These are phyloP conservation scores for Rosa multiflora DNA, from an alignment of 306 rosid genomes.

Conservation along the genomic window DNA sequence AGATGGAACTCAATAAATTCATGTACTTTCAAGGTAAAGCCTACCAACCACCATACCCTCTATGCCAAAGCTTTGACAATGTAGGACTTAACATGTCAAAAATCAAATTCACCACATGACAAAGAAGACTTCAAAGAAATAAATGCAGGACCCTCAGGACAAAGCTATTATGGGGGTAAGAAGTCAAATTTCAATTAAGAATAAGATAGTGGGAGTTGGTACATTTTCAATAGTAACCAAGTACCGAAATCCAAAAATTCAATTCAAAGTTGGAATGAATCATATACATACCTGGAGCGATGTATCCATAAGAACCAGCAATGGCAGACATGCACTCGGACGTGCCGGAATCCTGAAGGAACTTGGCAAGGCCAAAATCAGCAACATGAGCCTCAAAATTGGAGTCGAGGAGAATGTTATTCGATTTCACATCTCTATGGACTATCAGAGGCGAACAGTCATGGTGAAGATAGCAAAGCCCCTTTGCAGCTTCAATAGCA, in stretches of 20 bases:
- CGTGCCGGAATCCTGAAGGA: conserved; percentile 95
- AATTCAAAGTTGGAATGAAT: conserved; percentile 15
- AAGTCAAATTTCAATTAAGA: conserved; percentile 30
- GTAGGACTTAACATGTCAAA: conserved; percentile 3
- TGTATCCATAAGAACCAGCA: conserved; percentile 98
- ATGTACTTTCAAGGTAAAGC: conserved; percentile 14
- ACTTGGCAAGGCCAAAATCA: conserved; percentile 98
- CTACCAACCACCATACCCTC: conserved; percentile 30
- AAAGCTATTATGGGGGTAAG: conserved; percentile 30
- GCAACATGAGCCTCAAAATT: conserved; percentile 94
- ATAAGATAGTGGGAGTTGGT: conserved; percentile 21
- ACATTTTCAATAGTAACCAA: conserved; percentile 17
- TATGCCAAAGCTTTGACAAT: conserved; percentile 25
- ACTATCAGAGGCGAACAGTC: conserved; percentile 94
- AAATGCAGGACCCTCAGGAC: conserved; percentile 22
- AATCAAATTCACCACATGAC: conserved; percentile 36
- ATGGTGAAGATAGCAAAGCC: conserved; percentile 95
- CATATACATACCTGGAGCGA: conserved; percentile 75
- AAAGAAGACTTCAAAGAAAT: conserved; percentile 25
- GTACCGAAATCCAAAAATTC: background rate
- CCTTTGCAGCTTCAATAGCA: conserved; percentile 94
- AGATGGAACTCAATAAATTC: conserved; percentile 32
- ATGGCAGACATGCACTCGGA: conserved; percentile 99
- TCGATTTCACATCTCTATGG: conserved; percentile 92
- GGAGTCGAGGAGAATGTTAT: conserved; percentile 90